These are phyloP conservation scores for Monarda citriodora DNA, from an alignment of 305 asterid genomes.

Conservation along the genomic window DNA sequence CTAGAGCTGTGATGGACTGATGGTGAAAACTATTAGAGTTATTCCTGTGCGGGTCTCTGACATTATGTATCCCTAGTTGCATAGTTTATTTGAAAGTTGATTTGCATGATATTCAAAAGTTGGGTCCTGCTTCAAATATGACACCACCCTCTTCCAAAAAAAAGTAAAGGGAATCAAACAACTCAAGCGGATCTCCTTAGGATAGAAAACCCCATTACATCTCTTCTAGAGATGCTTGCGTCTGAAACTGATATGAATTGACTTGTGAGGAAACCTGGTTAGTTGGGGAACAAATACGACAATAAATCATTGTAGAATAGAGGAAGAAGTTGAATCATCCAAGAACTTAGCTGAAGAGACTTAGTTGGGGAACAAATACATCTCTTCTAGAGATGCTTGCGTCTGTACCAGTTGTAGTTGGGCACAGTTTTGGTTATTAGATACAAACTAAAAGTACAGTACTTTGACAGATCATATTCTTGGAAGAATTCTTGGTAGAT, in stretches of 20 bases:
- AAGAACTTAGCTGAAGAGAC: background rate
- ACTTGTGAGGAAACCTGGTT: conserved; percentile 2
- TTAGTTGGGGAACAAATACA: no score
- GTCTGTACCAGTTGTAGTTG: conserved; percentile 5
- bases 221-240: conserved; percentile 13
- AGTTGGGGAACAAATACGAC: background rate
- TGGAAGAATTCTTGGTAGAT: conserved; percentile 2
- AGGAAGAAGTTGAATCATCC: background rate
- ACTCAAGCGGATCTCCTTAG: conserved; percentile 1
- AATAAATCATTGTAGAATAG: conserved; percentile 1
- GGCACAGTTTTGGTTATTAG: conserved; percentile 5
- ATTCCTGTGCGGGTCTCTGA: background rate
- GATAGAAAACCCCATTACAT: background rate
- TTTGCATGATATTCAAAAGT: background rate
- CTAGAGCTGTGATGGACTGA: background rate
- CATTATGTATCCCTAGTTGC: conserved; percentile 4
- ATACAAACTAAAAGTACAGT: background rate
- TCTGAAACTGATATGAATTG: background rate
- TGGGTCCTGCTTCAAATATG: background rate
- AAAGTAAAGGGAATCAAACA: background rate
- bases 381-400: no score
- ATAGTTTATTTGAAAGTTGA: background rate
- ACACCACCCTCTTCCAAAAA: background rate
- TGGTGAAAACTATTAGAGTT: background rate
- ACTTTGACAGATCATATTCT: conserved; percentile 14